Base-by-base conservation (phyloP, 371 early-diverging fungal genomes). In the Coemansia sp. region DNA sequence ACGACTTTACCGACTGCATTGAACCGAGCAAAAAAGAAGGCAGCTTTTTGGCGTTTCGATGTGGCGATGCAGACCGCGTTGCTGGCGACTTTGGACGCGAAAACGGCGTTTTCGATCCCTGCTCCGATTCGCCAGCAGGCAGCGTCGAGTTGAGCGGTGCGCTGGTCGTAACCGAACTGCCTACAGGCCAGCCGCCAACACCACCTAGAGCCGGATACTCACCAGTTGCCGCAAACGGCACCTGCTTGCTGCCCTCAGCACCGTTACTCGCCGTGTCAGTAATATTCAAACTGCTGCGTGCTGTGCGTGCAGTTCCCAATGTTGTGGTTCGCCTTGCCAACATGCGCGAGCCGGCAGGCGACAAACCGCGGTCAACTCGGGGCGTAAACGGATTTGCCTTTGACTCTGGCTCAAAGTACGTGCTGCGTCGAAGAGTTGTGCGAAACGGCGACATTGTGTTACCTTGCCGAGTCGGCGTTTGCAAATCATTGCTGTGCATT, bases 1-100 rank as follows among this genome's bases (percentile, higher is more conserved):
- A 58, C 24, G 73, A 61, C 26, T 73, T 77, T 8, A 46, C 44
- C 1, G 63, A 9, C 67, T 63, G 78, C n/a, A 69, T 19, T 5
- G 69, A 69, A 29, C 73, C 78, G 1, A 77, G 69, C 63, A 77
- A 19, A 12, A 77, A 77, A 17, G 78, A 77, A 1, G 78, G 78
- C 51, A 77, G 70, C 61, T 69, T 59, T 39, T 66, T 77, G 48
- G 56, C 63, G 62, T 49, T 62, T 24, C 62, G 66, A 44, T 66
- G 78, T 5, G 78, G 77, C 11, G 79, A 75, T 7, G 71, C 71
- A 26, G 77, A 67, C n/a, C 70, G 65, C 44, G 66, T 58, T 0
- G 57, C 78, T 5, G 78, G 78, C 13, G 70, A 74, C 24, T 63
- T 66, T 39, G 76, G 78, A 1, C 71, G 75, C 9, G 70, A 64